Base-by-base conservation (phyloP, 352 stramenopile genomes). In the Blastocystis sp. region DNA sequence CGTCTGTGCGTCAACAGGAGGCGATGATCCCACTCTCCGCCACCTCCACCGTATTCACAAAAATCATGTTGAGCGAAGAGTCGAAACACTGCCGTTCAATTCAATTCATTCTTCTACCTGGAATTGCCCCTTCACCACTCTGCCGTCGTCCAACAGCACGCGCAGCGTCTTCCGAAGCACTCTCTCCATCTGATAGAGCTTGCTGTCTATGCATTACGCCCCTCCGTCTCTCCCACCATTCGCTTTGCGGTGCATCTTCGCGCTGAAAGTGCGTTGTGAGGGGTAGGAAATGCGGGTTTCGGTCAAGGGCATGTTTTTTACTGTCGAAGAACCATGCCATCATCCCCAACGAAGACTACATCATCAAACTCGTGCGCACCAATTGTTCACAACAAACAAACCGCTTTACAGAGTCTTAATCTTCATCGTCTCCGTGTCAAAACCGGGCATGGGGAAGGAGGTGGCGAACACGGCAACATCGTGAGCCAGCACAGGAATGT, bases 381-480 rank as follows among this genome's bases (percentile, higher is more conserved):
- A 34, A 34, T 34, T 34, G 28, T 34, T 34, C 0, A 34, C 28
- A 34, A 34, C 52, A 9, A 76, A 59, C 65, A 76, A 76, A 76
- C 38, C 43, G 24, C 17, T 19, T n/a, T 52, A 76, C 65, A 76
- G 38, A 76, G 9, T 24, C 65, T 76, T 76, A 43, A 59, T 24
- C 65, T 81, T 78, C 69, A 78, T 81, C 71, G 28, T 34, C 28
- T 34, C 28, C 28, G 28, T 34, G 28, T 34, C 28, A 0, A 34
- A 34, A 0, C 28, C 71, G 24, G 71, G 71, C 54, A 81, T 81
- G 9, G 71, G 71, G 61, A 81, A 81, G 9, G 71, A 68, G 21
- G 71, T 70, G 24, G 71, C 71, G 61, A 81, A 81, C 61, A 28
- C 71, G 0, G 71, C 71, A 24, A 34, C 28, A 34, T 34, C 28